phyloP scores from a whole-genome alignment of 768 basidiomycete species.

The Psilocybe tampanensis region DNA sequence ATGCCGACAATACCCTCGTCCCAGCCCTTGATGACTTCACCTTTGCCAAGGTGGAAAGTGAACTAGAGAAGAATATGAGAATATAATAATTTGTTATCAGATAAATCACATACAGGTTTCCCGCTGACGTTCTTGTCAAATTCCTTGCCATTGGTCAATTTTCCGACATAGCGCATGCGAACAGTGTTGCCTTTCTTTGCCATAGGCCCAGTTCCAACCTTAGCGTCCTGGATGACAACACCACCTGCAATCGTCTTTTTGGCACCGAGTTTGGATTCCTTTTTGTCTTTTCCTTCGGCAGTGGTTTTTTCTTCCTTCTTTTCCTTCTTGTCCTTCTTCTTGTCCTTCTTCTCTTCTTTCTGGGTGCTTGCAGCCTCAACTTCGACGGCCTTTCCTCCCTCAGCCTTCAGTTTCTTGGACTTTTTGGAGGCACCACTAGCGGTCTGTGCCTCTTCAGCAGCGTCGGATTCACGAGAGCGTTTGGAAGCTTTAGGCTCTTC shows the following conservation, averaged over 20 bases:
- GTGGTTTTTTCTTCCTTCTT: conserved; percentile 64
- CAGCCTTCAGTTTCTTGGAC: conserved; percentile 80
- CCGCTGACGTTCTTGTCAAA: conserved; percentile 87
- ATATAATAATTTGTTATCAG: neutral
- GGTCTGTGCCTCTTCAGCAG: conserved; percentile 17
- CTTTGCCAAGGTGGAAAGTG: conserved; percentile 77
- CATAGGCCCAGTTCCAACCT: conserved; percentile 78
- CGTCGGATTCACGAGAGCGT: conserved; percentile 70
- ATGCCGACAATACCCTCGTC: conserved; percentile 92
- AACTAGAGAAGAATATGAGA: conserved; percentile 46
- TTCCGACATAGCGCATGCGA: conserved; percentile 92
- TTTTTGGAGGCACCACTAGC: conserved; percentile 60
- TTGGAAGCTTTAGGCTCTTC: conserved; percentile 59
- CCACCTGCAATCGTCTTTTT: conserved; percentile 67
- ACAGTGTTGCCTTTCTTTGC: conserved; percentile 87
- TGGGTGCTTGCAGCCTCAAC: conserved; percentile 44
- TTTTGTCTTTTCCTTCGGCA: conserved; percentile 42
- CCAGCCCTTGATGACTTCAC: conserved; percentile 96
- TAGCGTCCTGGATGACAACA: conserved; percentile 75
- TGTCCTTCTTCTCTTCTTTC: conserved; percentile 28
- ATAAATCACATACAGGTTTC: conserved; percentile 65
- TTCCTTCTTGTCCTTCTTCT: conserved; percentile 33
- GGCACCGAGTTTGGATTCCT: conserved; percentile 26
- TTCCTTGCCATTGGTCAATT: conserved; percentile 71
- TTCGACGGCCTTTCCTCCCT: conserved; percentile 39